Percentiles rank a stretch among this genome's conserved stretches.
These are phyloP conservation scores for Juglanconis oblonga DNA, from an alignment of 2,329 filamentous ascomycete species.

Conservation along the genomic window DNA sequence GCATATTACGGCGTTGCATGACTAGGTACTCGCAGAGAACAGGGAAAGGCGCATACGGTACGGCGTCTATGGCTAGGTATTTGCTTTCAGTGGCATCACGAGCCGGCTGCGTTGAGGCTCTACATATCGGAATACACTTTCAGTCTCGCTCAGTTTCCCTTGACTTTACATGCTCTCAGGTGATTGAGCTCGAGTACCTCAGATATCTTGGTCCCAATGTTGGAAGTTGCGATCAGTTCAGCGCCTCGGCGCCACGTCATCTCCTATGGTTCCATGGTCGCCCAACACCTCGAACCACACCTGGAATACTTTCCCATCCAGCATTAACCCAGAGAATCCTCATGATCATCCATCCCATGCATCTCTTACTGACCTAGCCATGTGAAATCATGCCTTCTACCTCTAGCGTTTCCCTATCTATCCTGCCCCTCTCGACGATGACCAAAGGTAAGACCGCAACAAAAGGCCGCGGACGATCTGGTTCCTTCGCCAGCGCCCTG, in stretches of 20 bases:
- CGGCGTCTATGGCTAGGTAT: constrained; percentile 4
- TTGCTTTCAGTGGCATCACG: not conserved
- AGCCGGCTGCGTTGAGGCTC: not conserved
- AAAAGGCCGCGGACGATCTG: constrained; percentile 16
- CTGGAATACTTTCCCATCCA: too few relatives aligned
- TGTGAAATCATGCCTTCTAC: not conserved
- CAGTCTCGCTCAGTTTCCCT: not conserved
- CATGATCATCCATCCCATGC: not conserved
- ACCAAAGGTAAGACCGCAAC: not conserved
- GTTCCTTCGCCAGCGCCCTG: constrained; percentile 39
- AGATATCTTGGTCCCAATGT: not conserved
- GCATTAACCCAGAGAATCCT: not conserved
- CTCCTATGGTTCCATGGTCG: too few relatives aligned
- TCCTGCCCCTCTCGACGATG: not conserved
- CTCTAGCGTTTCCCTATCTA: not conserved
- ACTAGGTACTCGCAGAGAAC: not conserved
- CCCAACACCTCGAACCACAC: too few relatives aligned
- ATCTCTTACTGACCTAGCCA: not conserved
- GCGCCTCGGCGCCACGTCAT: too few relatives aligned
- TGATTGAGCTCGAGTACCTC: not conserved
- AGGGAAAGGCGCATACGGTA: constrained; percentile 6
- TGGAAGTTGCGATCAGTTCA: not conserved
- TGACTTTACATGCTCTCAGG: too few relatives aligned
- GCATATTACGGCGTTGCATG: constrained; percentile 16
- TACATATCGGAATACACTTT: not conserved